These are phyloP conservation scores for Lentinula edodes DNA, from an alignment of 768 basidiomycete genomes.

Conservation along the genomic window DNA sequence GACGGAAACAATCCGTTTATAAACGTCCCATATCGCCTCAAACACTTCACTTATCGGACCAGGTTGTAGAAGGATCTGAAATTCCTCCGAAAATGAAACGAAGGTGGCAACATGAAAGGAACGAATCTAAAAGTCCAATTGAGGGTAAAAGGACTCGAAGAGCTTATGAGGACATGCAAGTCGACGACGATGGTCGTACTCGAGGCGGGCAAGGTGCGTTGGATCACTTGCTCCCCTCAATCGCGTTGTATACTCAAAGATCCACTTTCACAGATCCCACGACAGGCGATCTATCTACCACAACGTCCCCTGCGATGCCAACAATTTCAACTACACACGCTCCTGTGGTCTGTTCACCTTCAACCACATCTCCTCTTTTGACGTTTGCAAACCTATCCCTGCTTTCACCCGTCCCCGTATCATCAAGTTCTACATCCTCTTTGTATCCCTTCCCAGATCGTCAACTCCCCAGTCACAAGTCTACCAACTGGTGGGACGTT, in stretches of 20 bases:
- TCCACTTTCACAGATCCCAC: not conserved
- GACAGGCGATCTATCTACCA: not conserved
- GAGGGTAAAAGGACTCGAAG: not conserved
- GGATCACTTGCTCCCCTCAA: not conserved
- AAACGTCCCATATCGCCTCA: not conserved
- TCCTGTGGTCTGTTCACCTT: not conserved
- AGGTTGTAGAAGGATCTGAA: not conserved
- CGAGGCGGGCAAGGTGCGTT: not conserved
- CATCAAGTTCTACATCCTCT: not conserved
- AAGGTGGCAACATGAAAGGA: not conserved
- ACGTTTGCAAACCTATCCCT: not conserved
- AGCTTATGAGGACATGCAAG: not conserved
- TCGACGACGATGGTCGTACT: not conserved
- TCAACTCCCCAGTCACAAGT: not conserved
- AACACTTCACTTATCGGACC: not conserved
- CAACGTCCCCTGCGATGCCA: not conserved
- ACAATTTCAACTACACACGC: not conserved
- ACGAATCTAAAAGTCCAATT: not conserved
- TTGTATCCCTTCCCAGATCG: not conserved
- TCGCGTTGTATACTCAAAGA: not conserved
- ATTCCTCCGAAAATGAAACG: conserved; percentile 3
- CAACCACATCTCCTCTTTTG: not conserved
- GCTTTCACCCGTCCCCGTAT: not conserved
- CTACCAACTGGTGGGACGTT: not conserved
- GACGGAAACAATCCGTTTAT: not conserved